Conservation (phyloP, 2,329 filamentous ascomycete genomes). For the Diplocarpon mali region DNA sequence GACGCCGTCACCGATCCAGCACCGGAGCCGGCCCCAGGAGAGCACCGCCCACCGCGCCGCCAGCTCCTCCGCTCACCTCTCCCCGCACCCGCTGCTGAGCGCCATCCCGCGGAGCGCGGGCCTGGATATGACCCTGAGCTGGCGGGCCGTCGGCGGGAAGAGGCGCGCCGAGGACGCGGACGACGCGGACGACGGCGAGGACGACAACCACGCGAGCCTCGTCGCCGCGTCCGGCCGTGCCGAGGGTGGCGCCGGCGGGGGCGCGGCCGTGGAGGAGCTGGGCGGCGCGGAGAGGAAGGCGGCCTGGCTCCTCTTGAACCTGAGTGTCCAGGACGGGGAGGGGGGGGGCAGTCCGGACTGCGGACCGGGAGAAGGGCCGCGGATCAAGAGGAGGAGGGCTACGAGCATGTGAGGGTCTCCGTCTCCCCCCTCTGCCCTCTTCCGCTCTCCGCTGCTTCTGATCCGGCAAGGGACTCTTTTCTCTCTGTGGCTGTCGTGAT, state of each 20-base stretch:
- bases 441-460: background rate
- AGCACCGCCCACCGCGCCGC: constrained; percentile 3
- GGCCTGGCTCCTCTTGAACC: constrained; percentile 37
- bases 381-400: constrained; percentile 33
- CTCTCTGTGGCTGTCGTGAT: background rate
- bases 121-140: constrained; percentile 4
- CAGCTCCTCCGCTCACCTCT: constrained; percentile 18
- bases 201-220: constrained; percentile 1
- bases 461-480: no score
- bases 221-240: no score
- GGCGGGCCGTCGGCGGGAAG: constrained; percentile 7
- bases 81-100: constrained; percentile 33
- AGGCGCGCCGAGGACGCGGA: constrained; percentile 17
- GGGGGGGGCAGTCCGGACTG: background rate
- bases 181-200: constrained; percentile 23
- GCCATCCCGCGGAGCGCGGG: constrained; percentile 32
- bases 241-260: no score
- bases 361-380: constrained; percentile 14
- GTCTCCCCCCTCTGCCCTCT: background rate
- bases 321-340: constrained; percentile 30
- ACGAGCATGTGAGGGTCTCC: constrained; percentile 26
- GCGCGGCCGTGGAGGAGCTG: constrained; percentile 11
- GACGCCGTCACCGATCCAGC: background rate
- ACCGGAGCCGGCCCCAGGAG: constrained; percentile 5
- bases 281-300: constrained; percentile 34